These are phyloP conservation scores for Simmondsia chinensis DNA, from an alignment of 148 eudicot genomes.

Conservation along the genomic window DNA sequence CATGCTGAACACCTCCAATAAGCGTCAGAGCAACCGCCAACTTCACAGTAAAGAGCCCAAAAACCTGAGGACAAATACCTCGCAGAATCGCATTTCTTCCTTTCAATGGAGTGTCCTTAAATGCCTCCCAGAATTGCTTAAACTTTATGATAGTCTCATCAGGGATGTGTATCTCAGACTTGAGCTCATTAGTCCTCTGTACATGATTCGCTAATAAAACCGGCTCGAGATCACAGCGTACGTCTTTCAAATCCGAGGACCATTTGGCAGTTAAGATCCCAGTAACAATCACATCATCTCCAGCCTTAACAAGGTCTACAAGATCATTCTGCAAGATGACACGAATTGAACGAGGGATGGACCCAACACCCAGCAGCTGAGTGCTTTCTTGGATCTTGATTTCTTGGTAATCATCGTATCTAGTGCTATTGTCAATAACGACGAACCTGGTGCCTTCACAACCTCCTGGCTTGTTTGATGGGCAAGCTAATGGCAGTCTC, in stretches of 20 bases:
- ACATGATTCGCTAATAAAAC: slow-evolving; percentile 73
- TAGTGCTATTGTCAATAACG: slow-evolving; percentile 52
- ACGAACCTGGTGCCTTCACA: slow-evolving; percentile 76
- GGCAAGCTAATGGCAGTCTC: slow-evolving; percentile 59
- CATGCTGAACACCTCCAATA: slow-evolving; percentile 95
- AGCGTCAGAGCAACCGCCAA: slow-evolving; percentile 92
- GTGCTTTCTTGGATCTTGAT: slow-evolving; percentile 93
- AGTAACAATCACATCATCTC: slow-evolving; percentile 84
- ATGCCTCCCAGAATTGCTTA: slow-evolving; percentile 65
- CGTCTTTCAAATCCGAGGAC: slow-evolving; percentile 87
- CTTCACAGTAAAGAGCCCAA: slow-evolving; percentile 94
- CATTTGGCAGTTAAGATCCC: slow-evolving; percentile 88
- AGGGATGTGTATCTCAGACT: slow-evolving; percentile 71
- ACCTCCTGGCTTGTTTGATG: slow-evolving; percentile 36
- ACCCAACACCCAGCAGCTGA: slow-evolving; percentile 84
- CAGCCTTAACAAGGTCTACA: slow-evolving; percentile 92
- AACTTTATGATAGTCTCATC: slow-evolving; percentile 41
- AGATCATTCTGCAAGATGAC: slow-evolving; percentile 86
- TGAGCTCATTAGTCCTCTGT: slow-evolving; percentile 72
- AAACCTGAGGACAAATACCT: slow-evolving; percentile 86
- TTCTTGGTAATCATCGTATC: slow-evolving; percentile 91
- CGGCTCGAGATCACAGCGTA: slow-evolving; percentile 94
- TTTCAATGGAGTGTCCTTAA: slow-evolving; percentile 59
- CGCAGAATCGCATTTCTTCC: slow-evolving; percentile 85
- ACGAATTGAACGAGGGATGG: slow-evolving; percentile 92